Evolutionary conservation across 1,284 basidiomycete genomes (phyloP).

Genomic region (Singerocomus rubriflavus): DNA sequence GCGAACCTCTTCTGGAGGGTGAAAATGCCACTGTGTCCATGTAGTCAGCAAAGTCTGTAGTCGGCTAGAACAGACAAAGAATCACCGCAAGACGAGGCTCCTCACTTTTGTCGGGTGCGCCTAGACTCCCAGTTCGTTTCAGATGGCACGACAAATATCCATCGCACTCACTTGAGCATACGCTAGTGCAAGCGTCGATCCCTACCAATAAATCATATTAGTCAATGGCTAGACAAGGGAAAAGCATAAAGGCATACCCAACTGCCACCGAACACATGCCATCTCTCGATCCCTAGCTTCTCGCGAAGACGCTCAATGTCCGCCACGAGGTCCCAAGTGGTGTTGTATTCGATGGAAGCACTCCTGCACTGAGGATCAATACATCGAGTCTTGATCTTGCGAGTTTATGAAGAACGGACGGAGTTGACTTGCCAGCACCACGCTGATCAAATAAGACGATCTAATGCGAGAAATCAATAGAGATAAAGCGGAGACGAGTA

Average conservation of each 20-base stretch:
- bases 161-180: constrained; percentile 69
- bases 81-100: constrained; percentile 76
- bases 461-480: constrained; percentile 34
- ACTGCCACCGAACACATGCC: constrained; percentile 91
- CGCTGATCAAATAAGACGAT: constrained; percentile 83
- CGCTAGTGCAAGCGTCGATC: constrained; percentile 84
- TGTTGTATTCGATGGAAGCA: constrained; percentile 83
- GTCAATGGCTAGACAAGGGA: not conserved
- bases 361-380: constrained; percentile 41
- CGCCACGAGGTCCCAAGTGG: constrained; percentile 91
- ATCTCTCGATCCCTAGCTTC: constrained; percentile 74
- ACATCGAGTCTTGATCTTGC: not conserved
- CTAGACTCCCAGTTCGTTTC: constrained; percentile 34
- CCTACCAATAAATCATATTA: constrained; percentile 46
- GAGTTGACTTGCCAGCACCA: constrained; percentile 82
- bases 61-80: not conserved
- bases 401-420: constrained; percentile 43
- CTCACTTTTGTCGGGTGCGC: constrained; percentile 80
- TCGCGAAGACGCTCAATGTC: constrained; percentile 84
- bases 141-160: not conserved
- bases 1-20: constrained; percentile 71
- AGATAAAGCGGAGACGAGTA: constrained; percentile 6
- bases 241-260: constrained; percentile 53
- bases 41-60: not conserved
- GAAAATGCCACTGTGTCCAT: constrained; percentile 72